phyloP scores from a whole-genome alignment of 2,329 filamentous ascomycete species.

The Colletotrichum australisinense region DNA sequence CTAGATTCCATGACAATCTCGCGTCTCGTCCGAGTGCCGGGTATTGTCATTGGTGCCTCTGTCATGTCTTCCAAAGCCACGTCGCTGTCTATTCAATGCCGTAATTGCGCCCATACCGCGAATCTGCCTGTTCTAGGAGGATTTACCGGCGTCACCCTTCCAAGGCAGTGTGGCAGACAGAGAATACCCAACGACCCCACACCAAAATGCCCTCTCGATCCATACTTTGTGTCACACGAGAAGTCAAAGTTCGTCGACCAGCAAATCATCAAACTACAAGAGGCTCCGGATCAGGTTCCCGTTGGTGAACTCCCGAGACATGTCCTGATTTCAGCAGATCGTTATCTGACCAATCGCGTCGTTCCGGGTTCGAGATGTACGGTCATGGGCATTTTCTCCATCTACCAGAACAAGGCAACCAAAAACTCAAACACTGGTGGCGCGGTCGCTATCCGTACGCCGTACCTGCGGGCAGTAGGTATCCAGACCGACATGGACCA shows the following conservation, averaged over 20 bases:
- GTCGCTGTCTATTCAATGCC: conserved; percentile 85
- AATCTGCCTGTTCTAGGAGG: conserved; percentile 82
- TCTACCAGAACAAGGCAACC: conserved; percentile 91
- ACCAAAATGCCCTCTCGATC: conserved; percentile 88
- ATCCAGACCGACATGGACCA: conserved; percentile 93
- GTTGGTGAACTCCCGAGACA: conserved; percentile 96
- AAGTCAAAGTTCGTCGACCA: conserved; percentile 96
- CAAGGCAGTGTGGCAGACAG: conserved; percentile 77
- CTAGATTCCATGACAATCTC: conserved; percentile 94
- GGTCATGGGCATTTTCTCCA: conserved; percentile 97
- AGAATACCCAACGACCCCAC: conserved; percentile 73
- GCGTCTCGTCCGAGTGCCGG: conserved; percentile 93
- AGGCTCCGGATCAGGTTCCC: conserved; percentile 96
- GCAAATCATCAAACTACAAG: conserved; percentile 97
- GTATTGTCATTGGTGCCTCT: conserved; percentile 96
- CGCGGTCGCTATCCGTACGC: conserved; percentile 94
- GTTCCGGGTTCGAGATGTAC: conserved; percentile 95
- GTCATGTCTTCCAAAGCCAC: conserved; percentile 97
- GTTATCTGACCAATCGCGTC: conserved; percentile 94
- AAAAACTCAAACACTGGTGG: conserved; percentile 80
- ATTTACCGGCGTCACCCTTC: conserved; percentile 88
- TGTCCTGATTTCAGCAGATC: conserved; percentile 95
- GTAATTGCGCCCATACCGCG: conserved; percentile 81
- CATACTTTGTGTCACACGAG: conserved; percentile 96
- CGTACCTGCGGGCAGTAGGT: conserved; percentile 92